Base-by-base conservation (phyloP, 345 rosid genomes). In the Mangifera indica region DNA sequence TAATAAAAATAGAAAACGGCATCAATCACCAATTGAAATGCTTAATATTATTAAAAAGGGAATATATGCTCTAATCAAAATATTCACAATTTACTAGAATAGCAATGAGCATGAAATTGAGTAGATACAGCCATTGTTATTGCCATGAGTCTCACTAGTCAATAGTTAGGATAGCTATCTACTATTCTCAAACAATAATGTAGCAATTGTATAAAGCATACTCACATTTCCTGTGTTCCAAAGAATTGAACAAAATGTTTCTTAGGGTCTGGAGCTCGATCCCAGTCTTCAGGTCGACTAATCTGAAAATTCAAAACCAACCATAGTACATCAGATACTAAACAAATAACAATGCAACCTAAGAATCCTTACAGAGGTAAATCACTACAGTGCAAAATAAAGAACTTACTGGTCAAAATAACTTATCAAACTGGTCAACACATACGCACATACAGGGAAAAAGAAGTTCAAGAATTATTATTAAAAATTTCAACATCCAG, bases 221-320 rank as follows among this genome's bases (percentile, higher is more conserved):
- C 97, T 89, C 80, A 94, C 98, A 94, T 92, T 84, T 94, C 97
- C 73, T 84, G 73, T 32, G 98, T 94, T 78, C 98, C 98, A 37
- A 87, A 94, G 76, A 92, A 94, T 40, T 82, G 80, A 72, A 92
- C 97, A 79, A 94, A 94, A 75, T 84, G 79, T 77, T 90, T 94
- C 82, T 85, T 92, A 45, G 93, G 92, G 74, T 94, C 98, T 37
- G 88, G 88, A 49, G 75, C 78, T 29, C 72, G 83, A 45, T 88
- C 73, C 93, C 92, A 92, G 64, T 94, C 97, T 81, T 94, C 95
- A 56, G 97, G 92, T 67, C 81, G 88, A 78, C 95, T 70, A 46
- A 94, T 83, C 98, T 94, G 95, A 83, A 65, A 85, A 37, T 84
- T 69, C 44, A 71, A 71, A 76, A 79, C 71, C 74, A 83, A 72